phyloP scores from a whole-genome alignment of 2,329 filamentous ascomycete genomes.

The Exophiala sideris region DNA sequence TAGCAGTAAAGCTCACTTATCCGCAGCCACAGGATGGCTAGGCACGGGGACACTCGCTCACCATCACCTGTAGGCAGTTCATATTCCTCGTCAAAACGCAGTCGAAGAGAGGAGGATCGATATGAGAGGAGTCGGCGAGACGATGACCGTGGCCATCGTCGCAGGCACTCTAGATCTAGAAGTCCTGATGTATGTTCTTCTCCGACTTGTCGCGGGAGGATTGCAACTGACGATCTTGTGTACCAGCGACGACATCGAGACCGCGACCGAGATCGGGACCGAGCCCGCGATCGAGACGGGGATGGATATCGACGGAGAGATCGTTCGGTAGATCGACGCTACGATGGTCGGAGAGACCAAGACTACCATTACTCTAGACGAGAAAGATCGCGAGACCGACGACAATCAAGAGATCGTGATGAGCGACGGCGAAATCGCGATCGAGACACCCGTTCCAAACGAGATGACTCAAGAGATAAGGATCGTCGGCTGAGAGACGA shows the following conservation, averaged over 20 bases:
- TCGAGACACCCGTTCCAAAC: conserved; percentile 64
- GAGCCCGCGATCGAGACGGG: conserved; percentile 51
- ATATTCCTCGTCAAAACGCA: conserved; percentile 66
- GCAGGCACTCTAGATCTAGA: conserved; percentile 33
- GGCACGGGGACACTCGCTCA: conserved; percentile 69
- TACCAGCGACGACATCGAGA: conserved; percentile 28
- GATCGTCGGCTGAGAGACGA: conserved; percentile 62
- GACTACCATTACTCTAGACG: conserved; percentile 61
- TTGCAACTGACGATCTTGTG: conserved; percentile 3
- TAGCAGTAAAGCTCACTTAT: conserved; percentile 48
- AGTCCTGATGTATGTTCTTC: conserved; percentile 46
- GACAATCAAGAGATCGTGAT: conserved; percentile 56
- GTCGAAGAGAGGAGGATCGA: conserved; percentile 52
- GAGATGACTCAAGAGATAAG: conserved; percentile 69
- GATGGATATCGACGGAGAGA: conserved; percentile 65
- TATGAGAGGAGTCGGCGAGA: conserved; percentile 52
- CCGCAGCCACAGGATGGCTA: conserved; percentile 50
- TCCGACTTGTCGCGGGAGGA: background rate
- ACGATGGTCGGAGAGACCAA: conserved; percentile 60
- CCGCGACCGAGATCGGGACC: conserved; percentile 41
- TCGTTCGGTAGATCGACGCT: conserved; percentile 57
- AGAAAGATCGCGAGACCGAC: conserved; percentile 63
- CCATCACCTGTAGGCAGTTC: conserved; percentile 90
- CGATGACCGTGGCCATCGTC: conserved; percentile 46
- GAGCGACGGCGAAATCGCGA: conserved; percentile 63